Evolutionary conservation across 805 yeast genomes (phyloP), one percentile per base, ranked within the genome.

Genomic region (Hanseniaspora hatyaiensis): DNA sequence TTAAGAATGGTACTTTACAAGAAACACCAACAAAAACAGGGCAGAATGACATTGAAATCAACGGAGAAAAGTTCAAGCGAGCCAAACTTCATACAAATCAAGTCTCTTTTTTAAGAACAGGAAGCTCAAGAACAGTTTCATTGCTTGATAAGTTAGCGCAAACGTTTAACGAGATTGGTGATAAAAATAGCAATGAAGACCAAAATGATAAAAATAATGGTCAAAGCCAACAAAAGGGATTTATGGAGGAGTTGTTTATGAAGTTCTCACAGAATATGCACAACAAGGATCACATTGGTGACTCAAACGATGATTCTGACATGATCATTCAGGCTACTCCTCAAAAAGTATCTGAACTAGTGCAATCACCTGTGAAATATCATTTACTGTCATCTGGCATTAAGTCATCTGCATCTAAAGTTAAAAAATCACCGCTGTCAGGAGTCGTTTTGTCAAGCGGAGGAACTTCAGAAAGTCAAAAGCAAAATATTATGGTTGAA

Each of bases 21-120:
- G 51, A 57, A 3, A 52, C 56, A 6, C 54, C 62, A 30, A 55
- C 64, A 1, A 52, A 53, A 18, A 58, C 65, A 5, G 64, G 60
- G 8, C 22, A 30, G 11, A 28, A 38, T 16, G 5, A 38, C 49
- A 33, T 62, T 4, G 51, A 54, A 4, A 54, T 63, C 50, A 59
- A 54, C 42, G 55, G 57, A 36, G 46, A 59, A 26, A 28, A 29
- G 11, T 37, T 49, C 61, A 61, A 43, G 58, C 54, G 43, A 53
- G 67, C 30, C 59, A 62, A 47, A 49, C 58, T 23, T 53, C 62
- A 3, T 57, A 60, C 20, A 44, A 55, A 3, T 60, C 57, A 3
- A 32, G 49, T 34, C 15, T 47, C 34, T 8, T 50, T 47, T 26
- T 41, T 41, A 31, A 36, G 51, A 26, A 43, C 40, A 13, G 51